Percentiles rank a stretch among this genome's conserved stretches.
These are phyloP conservation scores for Phycomyces blakesleeanus DNA, from an alignment of 192 early-diverging fungal genomes.

Conservation along the genomic window DNA sequence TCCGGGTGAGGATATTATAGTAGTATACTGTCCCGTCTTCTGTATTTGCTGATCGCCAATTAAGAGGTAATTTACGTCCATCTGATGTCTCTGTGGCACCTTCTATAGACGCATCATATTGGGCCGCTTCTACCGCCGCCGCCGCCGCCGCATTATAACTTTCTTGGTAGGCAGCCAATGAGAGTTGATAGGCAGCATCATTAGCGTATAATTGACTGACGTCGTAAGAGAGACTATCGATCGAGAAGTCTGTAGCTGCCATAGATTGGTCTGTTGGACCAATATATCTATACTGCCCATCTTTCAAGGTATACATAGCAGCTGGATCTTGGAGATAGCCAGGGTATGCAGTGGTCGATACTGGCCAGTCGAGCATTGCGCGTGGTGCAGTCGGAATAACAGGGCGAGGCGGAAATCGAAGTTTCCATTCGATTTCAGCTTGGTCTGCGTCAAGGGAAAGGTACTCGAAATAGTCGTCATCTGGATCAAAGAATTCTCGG, in stretches of 20 bases:
- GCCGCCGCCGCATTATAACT: background rate
- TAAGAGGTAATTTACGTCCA: constrained; percentile 36
- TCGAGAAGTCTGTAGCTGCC: too few relatives aligned
- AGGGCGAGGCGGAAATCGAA: constrained; percentile 17
- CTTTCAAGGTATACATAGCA: too few relatives aligned
- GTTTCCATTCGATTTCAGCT: constrained; percentile 19
- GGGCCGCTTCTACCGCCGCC: background rate
- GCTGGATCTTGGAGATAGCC: too few relatives aligned
- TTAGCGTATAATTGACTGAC: too few relatives aligned
- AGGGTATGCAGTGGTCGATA: too few relatives aligned
- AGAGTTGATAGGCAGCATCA: too few relatives aligned
- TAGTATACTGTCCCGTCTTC: constrained; percentile 48
- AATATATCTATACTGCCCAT: too few relatives aligned
- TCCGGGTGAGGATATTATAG: constrained; percentile 47
- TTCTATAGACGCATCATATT: background rate
- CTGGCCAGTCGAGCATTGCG: constrained; percentile 20
- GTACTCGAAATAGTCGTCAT: constrained; percentile 33
- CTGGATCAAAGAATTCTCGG: constrained; percentile 33
- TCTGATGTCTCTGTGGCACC: background rate
- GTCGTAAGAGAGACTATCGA: too few relatives aligned
- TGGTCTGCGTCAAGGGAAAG: constrained; percentile 12
- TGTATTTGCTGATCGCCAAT: constrained; percentile 45
- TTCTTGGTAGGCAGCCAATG: background rate
- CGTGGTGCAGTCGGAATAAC: constrained; percentile 32
- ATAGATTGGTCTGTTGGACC: too few relatives aligned